phyloP scores from a whole-genome alignment of 768 basidiomycete genomes.

The Leccinum disarticulatum region DNA sequence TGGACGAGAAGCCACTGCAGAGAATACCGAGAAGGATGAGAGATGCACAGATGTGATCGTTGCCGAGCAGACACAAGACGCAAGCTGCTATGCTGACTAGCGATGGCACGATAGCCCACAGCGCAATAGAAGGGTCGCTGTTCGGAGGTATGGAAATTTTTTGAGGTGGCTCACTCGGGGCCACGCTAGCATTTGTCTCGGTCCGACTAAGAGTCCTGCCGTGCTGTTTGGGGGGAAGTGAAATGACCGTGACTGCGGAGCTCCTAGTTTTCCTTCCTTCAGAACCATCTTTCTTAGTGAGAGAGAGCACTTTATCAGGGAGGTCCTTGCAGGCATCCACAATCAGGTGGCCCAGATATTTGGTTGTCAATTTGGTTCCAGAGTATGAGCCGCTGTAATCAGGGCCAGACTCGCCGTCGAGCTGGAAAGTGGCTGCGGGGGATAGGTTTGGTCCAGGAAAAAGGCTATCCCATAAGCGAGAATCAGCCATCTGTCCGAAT shows the following conservation, averaged over 20 bases:
- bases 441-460: slow-evolving; percentile 32
- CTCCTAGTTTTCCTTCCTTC: slow-evolving; percentile 18
- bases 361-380: slow-evolving; percentile 54
- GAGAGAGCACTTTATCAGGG: neutral
- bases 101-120: slow-evolving; percentile 24
- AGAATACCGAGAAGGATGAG: slow-evolving; percentile 34
- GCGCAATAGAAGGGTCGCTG: slow-evolving; percentile 6
- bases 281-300: slow-evolving; percentile 4
- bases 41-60: slow-evolving; percentile 28
- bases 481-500: slow-evolving; percentile 32
- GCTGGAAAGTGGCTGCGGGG: slow-evolving; percentile 26
- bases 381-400: slow-evolving; percentile 74
- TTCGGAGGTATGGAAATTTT: slow-evolving; percentile 11
- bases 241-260: slow-evolving; percentile 16
- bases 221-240: slow-evolving; percentile 8
- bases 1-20: slow-evolving; percentile 31
- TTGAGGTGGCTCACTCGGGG: neutral
- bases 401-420: slow-evolving; percentile 42
- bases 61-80: slow-evolving; percentile 17
- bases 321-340: slow-evolving; percentile 2
- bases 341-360: slow-evolving; percentile 57
- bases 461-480: slow-evolving; percentile 31
- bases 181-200: neutral
- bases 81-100: slow-evolving; percentile 24
- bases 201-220: neutral